Base-by-base conservation (phyloP, 2,329 filamentous ascomycete species). In the Plenodomus lindquistii region DNA sequence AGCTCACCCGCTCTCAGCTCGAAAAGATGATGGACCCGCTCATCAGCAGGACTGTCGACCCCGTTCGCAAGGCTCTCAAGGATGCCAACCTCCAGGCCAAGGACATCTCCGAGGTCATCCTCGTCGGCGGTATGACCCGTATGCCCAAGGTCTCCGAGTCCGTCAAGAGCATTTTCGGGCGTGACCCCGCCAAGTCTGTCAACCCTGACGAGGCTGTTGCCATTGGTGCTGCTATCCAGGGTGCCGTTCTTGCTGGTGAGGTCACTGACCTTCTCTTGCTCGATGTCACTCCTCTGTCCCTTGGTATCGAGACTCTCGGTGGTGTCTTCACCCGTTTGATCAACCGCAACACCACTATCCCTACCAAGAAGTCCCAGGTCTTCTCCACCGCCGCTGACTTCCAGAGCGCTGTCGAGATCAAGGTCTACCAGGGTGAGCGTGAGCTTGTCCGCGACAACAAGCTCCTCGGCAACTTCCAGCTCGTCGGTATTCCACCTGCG, bases 331-430 rank as follows among this genome's bases (percentile, higher is more conserved):
- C 94, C 79, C 88, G 95, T 79, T 88, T 99, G 70, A 97, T 99
- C 76, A 94, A 95, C 82, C 90, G 94, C 75, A 97, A 97, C 87
- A 97, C 94, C 73, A 97, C 93, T 62, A 97, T 97, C 68, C 94
- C 94, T 57, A 97, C 93, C 79, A 97, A 97, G 91, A 99, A 97
- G 86, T 96, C 92, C 20, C 91, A 97, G 83, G 90, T 95, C 70
- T 99, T 97, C 89, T 97, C 93, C 29, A 97, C 93, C 75, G 96
- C 96, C 86, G 92, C 89, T 66, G 94, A 97, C 85, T 97, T 97
- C 88, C 93, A 99, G 84, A 93, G 93, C 52, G 93, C 92, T 88
- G 93, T 99, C 70, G 86, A 97, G 52, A 97, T 97, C 77, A 93
- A 97, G 83, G 93, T 97, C 73, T 97, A 91, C 81, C 93, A 97